Percentiles rank a stretch among this genome's conserved stretches.
Conservation (phyloP, 345 rosid species). For the Tarenaya hassleriana region DNA sequence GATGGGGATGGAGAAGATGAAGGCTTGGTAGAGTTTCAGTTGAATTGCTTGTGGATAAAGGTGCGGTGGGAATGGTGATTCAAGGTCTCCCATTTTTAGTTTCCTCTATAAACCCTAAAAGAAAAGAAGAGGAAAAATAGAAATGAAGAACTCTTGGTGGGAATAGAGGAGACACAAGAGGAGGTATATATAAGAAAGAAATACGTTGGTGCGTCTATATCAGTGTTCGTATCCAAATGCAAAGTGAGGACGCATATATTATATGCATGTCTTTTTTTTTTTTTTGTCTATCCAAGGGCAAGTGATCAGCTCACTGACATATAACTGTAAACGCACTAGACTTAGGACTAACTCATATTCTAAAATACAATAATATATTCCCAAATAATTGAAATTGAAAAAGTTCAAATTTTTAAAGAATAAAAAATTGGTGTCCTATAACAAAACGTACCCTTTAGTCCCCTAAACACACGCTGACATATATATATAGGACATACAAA, state of each 20-base stretch:
- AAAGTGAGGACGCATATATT: too few species aligned
- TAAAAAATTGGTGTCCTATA: too few species aligned
- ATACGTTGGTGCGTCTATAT: slow-evolving; percentile 18
- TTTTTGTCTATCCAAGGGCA: not conserved
- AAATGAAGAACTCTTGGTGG: slow-evolving; percentile 22
- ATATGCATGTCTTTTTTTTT: too few species aligned
- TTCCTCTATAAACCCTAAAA: slow-evolving; percentile 7
- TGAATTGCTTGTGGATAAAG: slow-evolving; percentile 79
- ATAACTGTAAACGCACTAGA: not conserved
- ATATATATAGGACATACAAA: too few species aligned
- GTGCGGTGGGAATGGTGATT: slow-evolving; percentile 53
- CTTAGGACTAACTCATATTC: too few species aligned
- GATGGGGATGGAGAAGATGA: slow-evolving; percentile 92
- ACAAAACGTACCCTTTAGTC: too few species aligned
- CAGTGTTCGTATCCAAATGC: too few species aligned
- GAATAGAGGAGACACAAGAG: slow-evolving; percentile 17
- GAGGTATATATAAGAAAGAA: slow-evolving; percentile 24
- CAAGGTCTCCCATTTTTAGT: slow-evolving; percentile 55
- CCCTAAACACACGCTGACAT: too few species aligned
- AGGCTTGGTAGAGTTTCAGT: slow-evolving; percentile 89
- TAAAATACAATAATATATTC: too few species aligned
- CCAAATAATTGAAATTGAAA: too few species aligned
- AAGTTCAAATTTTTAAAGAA: too few species aligned
- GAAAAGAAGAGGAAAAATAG: slow-evolving; percentile 13
- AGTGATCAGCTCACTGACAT: not conserved